Evolutionary conservation across 768 basidiomycete species (phyloP).

Genomic region (Gloeophyllum trabeum): DNA sequence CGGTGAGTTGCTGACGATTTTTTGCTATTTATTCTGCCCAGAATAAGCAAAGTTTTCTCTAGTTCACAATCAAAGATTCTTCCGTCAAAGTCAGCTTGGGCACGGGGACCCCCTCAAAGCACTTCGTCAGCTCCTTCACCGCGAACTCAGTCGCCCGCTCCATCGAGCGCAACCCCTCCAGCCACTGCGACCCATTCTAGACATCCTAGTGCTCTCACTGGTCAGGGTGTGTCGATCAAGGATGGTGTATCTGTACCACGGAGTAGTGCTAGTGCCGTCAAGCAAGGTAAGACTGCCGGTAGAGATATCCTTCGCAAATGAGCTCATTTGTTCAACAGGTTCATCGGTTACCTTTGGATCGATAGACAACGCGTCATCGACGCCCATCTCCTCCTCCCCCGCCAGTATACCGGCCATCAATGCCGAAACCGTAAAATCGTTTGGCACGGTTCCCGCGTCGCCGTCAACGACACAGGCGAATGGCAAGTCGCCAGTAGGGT

Average conservation of each 20-base stretch:
- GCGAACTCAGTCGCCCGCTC: slow-evolving; percentile 73
- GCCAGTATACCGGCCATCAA: slow-evolving; percentile 53
- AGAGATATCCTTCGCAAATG: not conserved
- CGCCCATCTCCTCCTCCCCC: slow-evolving; percentile 76
- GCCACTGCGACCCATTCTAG: slow-evolving; percentile 55
- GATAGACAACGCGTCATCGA: slow-evolving; percentile 69
- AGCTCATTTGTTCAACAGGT: slow-evolving; percentile 34
- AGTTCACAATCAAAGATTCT: slow-evolving; percentile 63
- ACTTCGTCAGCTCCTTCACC: slow-evolving; percentile 45
- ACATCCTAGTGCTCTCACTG: slow-evolving; percentile 57
- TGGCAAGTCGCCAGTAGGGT: slow-evolving; percentile 52
- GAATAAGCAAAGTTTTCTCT: slow-evolving; percentile 92
- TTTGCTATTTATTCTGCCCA: no score
- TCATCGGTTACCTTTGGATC: slow-evolving; percentile 82
- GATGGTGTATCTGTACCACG: slow-evolving; percentile 70
- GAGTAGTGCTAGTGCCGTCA: slow-evolving; percentile 49
- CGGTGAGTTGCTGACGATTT: no score
- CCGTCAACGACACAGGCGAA: no score
- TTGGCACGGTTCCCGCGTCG: slow-evolving; percentile 60
- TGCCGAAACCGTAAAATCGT: slow-evolving; percentile 67
- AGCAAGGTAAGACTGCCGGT: slow-evolving; percentile 51
- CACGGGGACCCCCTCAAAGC: slow-evolving; percentile 73
- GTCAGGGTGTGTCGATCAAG: no score
- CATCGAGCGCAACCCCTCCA: slow-evolving; percentile 33
- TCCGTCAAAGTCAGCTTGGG: slow-evolving; percentile 81